phyloP scores from a whole-genome alignment of 495 filamentous ascomycete genomes.

The Neurospora sp. region DNA sequence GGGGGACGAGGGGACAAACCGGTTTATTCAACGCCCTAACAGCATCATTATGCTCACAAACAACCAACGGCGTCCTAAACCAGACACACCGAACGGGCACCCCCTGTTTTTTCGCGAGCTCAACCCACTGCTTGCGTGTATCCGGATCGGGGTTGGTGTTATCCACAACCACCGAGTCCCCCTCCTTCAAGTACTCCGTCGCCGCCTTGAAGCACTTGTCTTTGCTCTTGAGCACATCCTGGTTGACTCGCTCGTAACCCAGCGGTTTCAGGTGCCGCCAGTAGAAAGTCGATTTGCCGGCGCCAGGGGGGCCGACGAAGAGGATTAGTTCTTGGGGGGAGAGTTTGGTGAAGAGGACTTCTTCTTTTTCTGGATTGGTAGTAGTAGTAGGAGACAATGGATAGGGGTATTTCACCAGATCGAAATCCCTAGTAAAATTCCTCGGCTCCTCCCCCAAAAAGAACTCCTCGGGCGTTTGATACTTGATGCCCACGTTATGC shows the following conservation, averaged over 20 bases:
- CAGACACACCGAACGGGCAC: conserved; percentile 78
- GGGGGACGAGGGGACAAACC: too few relatives aligned
- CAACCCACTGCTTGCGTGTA: conserved; percentile 63
- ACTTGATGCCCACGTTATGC: conserved; percentile 67
- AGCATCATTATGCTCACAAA: conserved; percentile 86
- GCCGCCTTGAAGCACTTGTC: conserved; percentile 81
- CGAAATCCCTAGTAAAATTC: conserved; percentile 57
- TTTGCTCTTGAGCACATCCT: conserved; percentile 70
- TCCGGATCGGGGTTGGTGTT: conserved; percentile 84
- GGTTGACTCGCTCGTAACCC: conserved; percentile 78
- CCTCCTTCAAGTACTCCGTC: conserved; percentile 48
- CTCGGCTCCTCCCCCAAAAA: conserved; percentile 58
- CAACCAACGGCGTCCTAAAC: conserved; percentile 58
- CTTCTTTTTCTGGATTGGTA: background rate
- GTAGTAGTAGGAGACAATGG: background rate
- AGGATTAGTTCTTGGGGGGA: conserved; percentile 55
- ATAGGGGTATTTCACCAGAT: conserved; percentile 37
- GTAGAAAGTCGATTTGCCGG: conserved; percentile 88
- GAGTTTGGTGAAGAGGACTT: background rate
- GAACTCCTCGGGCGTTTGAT: conserved; percentile 83
- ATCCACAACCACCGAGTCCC: conserved; percentile 67
- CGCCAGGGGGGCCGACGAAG: conserved; percentile 78
- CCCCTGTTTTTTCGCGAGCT: conserved; percentile 56
- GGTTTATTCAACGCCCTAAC: conserved; percentile 63
- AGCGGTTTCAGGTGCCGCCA: conserved; percentile 68